Percentiles rank a stretch among this genome's conserved stretches.
Conservation (phyloP, 2,329 filamentous ascomycete genomes). For the Penicillium polonicum region DNA sequence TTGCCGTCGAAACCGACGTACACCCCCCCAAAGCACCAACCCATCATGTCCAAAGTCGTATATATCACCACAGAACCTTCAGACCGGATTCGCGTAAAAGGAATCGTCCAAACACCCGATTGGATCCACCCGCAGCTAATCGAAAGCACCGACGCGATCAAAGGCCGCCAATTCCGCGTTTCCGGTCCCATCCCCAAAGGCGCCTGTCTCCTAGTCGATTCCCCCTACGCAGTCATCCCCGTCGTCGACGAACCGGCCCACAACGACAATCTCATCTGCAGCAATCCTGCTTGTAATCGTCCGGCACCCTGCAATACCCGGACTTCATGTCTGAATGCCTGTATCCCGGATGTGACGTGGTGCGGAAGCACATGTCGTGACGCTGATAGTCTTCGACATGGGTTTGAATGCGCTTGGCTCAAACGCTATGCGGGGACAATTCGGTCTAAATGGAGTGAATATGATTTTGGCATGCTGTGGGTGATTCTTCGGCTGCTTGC, state of each 20-base stretch:
- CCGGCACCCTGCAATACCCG: conserved; percentile 8
- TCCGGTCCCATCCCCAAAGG: conserved; percentile 26
- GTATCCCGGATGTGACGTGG: conserved; percentile 31
- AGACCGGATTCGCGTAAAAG: conserved; percentile 12
- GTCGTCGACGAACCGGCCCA: conserved; percentile 28
- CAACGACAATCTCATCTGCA: conserved; percentile 31
- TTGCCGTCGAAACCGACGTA: background rate
- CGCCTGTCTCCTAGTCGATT: conserved; percentile 30
- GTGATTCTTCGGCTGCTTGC: conserved; percentile 34
- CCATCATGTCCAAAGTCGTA: conserved; percentile 22
- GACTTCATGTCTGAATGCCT: conserved; percentile 23
- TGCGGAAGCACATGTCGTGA: conserved; percentile 26
- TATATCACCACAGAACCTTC: conserved; percentile 17
- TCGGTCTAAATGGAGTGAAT: conserved; percentile 32
- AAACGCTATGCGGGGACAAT: conserved; percentile 25
- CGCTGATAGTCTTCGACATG: conserved; percentile 26
- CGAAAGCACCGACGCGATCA: conserved; percentile 28
- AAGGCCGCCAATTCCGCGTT: conserved; percentile 34
- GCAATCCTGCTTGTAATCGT: conserved; percentile 30
- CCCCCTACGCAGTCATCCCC: conserved; percentile 34
- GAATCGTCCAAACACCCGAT: conserved; percentile 9
- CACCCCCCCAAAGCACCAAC: background rate
- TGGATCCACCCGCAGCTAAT: conserved; percentile 34
- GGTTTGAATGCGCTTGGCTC: conserved; percentile 34
- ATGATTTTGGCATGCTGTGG: conserved; percentile 38